Evolutionary conservation across 345 rosid species (phyloP), one percentile per base, ranked within the genome.

Genomic region (Excoecaria agallocha): DNA sequence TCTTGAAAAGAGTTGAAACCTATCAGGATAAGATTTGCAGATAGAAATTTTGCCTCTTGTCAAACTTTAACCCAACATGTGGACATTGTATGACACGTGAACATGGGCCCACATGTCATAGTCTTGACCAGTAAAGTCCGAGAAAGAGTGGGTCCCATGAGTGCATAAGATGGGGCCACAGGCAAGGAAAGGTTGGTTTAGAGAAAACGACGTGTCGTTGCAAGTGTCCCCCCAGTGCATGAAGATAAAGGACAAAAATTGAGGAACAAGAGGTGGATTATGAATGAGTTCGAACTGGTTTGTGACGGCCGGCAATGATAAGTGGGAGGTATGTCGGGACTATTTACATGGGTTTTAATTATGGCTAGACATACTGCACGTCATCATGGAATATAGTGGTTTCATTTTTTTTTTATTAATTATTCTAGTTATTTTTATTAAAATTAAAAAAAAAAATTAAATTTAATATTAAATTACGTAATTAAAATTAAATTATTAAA

Each of bases 261-360:
- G 30, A 30, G 30, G 30, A 30, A 30, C 30, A 76, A 54, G 73
- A 71, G 70, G 38, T 49, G 20, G 39, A 63, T 54, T 7, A 24
- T 16, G 20, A 72, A 39, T 52, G 68, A 62, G 60, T 66, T 66
- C 54, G 43, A 72, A 71, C 69, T 63, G 66, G 24, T 10, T 57
- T n/a, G 49, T 65, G 71, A 56, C 15, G 54, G 50, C 78, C 50
- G 59, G 57, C 57, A 76, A 74, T 41, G n/a, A 39, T 51, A 37
- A 55, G 58, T 79, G 85, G 75, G 60, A 59, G 41, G 75, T 77
- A 62, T 79, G 77, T 81, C 71, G 70, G 69, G 57, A 30, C 30
- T 52, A 55, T 77, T 16, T 69, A 66, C 56, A 66, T 74, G 11
- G 16, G 7, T 3, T 30, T 30, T 30, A 30, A 30, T 30, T 30